phyloP scores from a whole-genome alignment of 306 rosid genomes.

The Quercus variabilis region DNA sequence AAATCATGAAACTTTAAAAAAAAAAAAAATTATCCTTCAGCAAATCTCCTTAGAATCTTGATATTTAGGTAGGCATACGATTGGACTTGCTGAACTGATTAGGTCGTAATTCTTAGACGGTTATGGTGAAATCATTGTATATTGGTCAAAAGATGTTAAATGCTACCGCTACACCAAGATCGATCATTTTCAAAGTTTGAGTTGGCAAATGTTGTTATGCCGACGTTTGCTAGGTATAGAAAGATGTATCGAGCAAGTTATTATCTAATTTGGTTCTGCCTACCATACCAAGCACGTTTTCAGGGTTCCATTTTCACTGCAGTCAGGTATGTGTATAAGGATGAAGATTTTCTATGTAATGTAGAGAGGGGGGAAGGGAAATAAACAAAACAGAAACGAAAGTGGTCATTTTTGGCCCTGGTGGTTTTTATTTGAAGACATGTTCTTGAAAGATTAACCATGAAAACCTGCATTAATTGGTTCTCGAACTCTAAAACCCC shows the following conservation, averaged over 20 bases:
- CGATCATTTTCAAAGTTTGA: neutral
- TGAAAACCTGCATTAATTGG: no score
- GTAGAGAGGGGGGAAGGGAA: neutral
- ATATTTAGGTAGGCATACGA: neutral
- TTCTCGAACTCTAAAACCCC: no score
- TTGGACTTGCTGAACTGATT: neutral
- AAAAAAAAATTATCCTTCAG: neutral
- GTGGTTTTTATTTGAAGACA: neutral
- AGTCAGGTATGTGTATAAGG: neutral
- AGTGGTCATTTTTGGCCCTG: neutral
- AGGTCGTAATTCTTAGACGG: neutral
- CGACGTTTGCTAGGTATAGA: neutral
- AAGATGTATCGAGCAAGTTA: neutral
- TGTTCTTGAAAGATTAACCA: neutral
- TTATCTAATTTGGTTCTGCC: neutral
- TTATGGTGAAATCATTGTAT: neutral
- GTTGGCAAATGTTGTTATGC: neutral
- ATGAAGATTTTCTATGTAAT: neutral
- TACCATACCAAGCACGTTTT: neutral
- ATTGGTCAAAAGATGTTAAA: neutral
- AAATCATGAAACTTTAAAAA: neutral
- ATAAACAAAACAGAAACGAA: neutral
- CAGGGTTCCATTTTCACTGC: neutral
- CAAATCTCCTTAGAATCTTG: neutral
- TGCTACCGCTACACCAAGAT: neutral